Evolutionary conservation across 129 eudicot genomes (phyloP).

Genomic region (Dittrichia graveolens): DNA sequence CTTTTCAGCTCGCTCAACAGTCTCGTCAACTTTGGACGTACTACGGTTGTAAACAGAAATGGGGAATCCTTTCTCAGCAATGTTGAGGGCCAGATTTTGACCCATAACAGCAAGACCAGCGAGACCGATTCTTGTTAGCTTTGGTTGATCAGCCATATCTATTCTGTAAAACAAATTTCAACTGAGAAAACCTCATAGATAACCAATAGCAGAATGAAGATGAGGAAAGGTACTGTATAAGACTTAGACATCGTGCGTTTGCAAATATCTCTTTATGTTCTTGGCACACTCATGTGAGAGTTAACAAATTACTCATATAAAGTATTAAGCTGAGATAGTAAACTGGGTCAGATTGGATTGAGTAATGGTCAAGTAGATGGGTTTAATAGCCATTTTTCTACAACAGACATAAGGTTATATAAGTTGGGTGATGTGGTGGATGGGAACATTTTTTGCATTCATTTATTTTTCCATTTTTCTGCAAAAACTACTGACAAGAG

Average conservation of each 20-base stretch:
- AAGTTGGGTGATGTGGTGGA: no score
- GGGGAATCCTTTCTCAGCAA: constrained; percentile 68
- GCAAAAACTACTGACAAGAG: no score
- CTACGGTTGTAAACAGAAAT: constrained; percentile 64
- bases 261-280: no score
- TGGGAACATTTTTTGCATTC: no score
- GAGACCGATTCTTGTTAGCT: constrained; percentile 63
- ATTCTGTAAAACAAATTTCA: constrained; percentile 38
- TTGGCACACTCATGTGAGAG: no score
- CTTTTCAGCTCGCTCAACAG: constrained; percentile 52
- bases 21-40: constrained; percentile 58
- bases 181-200: not conserved
- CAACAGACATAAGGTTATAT: no score
- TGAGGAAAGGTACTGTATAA: not conserved
- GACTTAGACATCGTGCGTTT: not conserved
- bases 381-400: no score
- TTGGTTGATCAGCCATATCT: constrained; percentile 50
- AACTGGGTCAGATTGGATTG: no score
- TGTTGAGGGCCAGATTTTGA: constrained; percentile 66
- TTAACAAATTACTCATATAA: no score
- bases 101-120: constrained; percentile 79
- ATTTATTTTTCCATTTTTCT: no score
- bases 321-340: no score
- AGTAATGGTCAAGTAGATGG: no score
- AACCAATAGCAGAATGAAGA: not conserved